phyloP scores from a whole-genome alignment of 169 alveolate species.

The Neospora caninum region DNA sequence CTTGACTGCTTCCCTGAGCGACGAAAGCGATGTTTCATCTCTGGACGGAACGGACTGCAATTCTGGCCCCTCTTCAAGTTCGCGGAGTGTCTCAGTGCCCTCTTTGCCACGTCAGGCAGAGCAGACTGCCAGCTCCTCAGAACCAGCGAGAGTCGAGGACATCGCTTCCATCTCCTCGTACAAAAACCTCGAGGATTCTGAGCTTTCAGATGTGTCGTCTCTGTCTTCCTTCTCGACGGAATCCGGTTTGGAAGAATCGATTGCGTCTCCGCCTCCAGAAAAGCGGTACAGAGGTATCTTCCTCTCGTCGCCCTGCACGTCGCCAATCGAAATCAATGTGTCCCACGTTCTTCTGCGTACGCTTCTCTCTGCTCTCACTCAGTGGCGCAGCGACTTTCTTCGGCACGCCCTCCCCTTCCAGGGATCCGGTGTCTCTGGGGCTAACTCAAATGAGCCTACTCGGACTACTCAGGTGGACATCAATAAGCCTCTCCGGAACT shows the following conservation, averaged over 20 bases:
- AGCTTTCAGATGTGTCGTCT: not conserved
- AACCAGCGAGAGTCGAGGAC: not conserved
- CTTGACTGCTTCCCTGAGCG: not conserved
- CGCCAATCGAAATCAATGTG: constrained; percentile 20
- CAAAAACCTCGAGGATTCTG: not conserved
- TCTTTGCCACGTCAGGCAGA: not conserved
- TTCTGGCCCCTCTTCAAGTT: not conserved
- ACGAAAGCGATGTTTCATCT: not conserved
- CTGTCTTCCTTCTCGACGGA: not conserved
- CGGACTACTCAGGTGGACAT: too few species aligned
- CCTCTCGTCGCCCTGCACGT: not conserved
- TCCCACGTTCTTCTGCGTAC: constrained; percentile 8
- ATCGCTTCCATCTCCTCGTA: not conserved
- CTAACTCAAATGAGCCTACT: too few species aligned
- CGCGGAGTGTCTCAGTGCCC: not conserved
- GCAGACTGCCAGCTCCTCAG: too few species aligned
- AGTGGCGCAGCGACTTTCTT: constrained; percentile 14
- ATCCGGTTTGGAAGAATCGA: not conserved
- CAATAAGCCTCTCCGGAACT: too few species aligned
- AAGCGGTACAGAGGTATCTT: not conserved
- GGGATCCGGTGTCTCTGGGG: not conserved
- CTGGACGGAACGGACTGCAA: not conserved
- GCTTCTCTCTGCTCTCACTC: not conserved
- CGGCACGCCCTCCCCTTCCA: not conserved
- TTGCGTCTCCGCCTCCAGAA: not conserved